phyloP scores from a whole-genome alignment of 345 rosid genomes.

The Camelina sativa region DNA sequence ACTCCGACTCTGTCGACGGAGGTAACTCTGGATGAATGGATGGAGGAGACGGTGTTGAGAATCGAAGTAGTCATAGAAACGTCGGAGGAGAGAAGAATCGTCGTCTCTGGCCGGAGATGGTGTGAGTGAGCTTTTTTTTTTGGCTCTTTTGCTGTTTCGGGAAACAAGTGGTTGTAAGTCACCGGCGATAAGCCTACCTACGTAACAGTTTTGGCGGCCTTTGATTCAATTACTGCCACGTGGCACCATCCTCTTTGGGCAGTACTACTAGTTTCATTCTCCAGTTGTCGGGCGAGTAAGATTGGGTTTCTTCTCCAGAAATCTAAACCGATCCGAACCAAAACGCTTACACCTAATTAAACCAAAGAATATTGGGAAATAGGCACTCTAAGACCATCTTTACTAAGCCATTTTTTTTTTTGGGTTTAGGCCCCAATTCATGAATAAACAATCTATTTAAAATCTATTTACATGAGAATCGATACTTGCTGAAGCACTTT shows the following conservation, averaged over 20 bases:
- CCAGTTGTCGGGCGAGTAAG: background rate
- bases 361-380: too few species aligned
- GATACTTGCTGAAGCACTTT: too few species aligned
- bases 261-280: background rate
- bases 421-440: too few species aligned
- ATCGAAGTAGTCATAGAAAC: conserved; percentile 71
- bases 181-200: conserved; percentile 39
- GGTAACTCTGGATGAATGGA: conserved; percentile 45
- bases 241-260: background rate
- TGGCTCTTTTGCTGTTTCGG: conserved; percentile 19
- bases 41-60: conserved; percentile 55
- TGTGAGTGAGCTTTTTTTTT: conserved; percentile 11
- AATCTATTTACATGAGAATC: too few species aligned
- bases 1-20: conserved; percentile 40
- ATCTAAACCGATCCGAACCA: background rate
- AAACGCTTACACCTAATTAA: background rate
- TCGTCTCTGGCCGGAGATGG: conserved; percentile 27
- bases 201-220: conserved; percentile 33
- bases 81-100: conserved; percentile 6
- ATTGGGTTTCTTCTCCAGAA: background rate
- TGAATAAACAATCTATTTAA: too few species aligned
- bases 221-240: conserved; percentile 3
- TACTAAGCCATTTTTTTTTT: too few species aligned
- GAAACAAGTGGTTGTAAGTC: conserved; percentile 33
- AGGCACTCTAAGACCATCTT: too few species aligned